Evolutionary conservation across 1,284 basidiomycete species (phyloP).

Genomic region (Malassezia globosa): DNA sequence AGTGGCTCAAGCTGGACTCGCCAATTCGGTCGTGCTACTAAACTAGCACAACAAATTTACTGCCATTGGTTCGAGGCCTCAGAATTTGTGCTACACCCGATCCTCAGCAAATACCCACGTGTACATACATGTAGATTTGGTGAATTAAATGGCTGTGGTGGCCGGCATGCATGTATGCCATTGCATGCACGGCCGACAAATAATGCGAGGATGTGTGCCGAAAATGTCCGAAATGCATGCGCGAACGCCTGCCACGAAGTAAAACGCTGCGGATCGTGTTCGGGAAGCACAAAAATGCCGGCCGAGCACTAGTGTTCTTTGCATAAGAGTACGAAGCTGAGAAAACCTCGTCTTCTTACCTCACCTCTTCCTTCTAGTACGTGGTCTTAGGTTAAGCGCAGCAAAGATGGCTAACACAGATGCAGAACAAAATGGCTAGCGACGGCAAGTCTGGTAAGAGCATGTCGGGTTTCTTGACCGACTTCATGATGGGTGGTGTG

Average conservation of each 20-base stretch:
- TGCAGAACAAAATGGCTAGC: slow-evolving; percentile 9
- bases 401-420: neutral
- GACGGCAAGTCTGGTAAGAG: slow-evolving; percentile 19
- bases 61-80: neutral
- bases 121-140: neutral
- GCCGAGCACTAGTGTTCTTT: neutral
- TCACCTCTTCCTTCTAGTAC: slow-evolving; percentile 5
- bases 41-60: slow-evolving; percentile 1
- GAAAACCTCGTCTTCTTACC: neutral
- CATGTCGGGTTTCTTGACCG: slow-evolving; percentile 37
- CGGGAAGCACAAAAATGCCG: neutral
- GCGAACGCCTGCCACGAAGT: neutral
- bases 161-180: neutral
- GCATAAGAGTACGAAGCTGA: slow-evolving; percentile 1
- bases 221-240: slow-evolving; percentile 5
- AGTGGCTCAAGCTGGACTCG: slow-evolving; percentile 35
- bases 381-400: neutral
- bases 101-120: slow-evolving; percentile 2
- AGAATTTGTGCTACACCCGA: neutral
- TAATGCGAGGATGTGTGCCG: too few species aligned
- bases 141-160: neutral
- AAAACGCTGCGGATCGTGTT: neutral
- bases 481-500: slow-evolving; percentile 47
- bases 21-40: slow-evolving; percentile 42
- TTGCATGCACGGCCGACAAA: slow-evolving; percentile 9